Evolutionary conservation across 129 eudicot species (phyloP), one percentile per base, ranked within the genome.

Genomic region (Arctium lappa): DNA sequence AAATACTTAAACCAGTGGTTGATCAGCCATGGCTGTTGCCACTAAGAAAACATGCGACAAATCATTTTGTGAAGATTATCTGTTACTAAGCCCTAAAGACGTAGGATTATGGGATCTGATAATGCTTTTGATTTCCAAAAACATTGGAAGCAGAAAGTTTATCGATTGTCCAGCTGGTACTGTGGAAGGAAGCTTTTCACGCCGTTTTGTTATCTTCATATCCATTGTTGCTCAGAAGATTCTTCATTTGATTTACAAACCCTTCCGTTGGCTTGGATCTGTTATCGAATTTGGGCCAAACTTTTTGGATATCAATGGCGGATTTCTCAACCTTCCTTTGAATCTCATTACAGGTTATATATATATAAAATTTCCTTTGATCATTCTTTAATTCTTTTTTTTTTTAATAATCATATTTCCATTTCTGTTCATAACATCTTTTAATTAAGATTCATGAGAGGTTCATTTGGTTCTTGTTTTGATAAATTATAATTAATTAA

Each of bases 71-170:
- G 50, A 82, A 56, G 81, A 90, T 48, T 82, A 88, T 85, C 48
- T 92, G 83, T 72, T 90, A 29, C 81, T 92, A 79, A 87, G 79
- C 36, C 89, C 94, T 0, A 83, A 92, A 76, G 90, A 90, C 5
- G 86, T 87, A 0, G 84, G 88, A 22, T 50, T 90, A 0, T 31
- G 77, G 31, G 92, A 86, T 75, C 80, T 90, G 0, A 31, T 65
- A 1, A 81, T 33, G 68, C 82, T 90, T 74, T 71, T 90, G 77
- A 85, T 88, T 72, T 87, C 89, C 40, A 79, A 80, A 36, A 79
- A 88, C 53, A 72, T 90, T 6, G 82, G 76, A 31, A 44, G 85
- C 3, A 77, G 89, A 33, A 73, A 71, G 33, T 92, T 92, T 30
- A 72, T 92, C 6, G 92, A 92, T 3, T 74, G 86, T 75, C 86